Base-by-base conservation (phyloP, 1,139 yeast species). In the Blastobotrys aristatus region DNA sequence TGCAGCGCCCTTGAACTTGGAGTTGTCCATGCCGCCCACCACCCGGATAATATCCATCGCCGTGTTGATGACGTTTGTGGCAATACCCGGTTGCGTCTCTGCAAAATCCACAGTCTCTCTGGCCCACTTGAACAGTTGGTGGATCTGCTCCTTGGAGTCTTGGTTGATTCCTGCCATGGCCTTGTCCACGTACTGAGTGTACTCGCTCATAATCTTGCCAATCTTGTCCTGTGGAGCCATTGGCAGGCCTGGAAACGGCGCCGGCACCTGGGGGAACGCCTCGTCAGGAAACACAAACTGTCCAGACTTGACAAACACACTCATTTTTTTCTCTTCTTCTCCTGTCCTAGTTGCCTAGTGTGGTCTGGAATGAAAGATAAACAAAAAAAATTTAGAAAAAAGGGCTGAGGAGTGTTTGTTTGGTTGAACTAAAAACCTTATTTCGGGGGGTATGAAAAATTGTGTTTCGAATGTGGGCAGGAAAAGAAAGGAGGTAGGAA, bases 41-140 rank as follows among this genome's bases (percentile, higher is more conserved):
- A 57, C 50, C 40, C 49, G 32, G 21, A 64, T 54, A 14, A 64
- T 52, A 30, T 56, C 58, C 35, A 54, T 43, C 13, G 67, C 68
- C 2, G 59, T 55, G 32, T 53, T 55, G 17, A 62, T 45, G 24
- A 59, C 50, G 8, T 54, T 53, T 3, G 50, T 44, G 13, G 58
- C 53, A 14, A 64, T 49, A 2, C 66, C 66, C 16, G 55, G 53
- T 45, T 62, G 63, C 40, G 52, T 48, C 44, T 60, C 64, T 3
- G 64, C 58, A 43, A 62, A 63, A 40, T 63, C 67, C 38, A 62
- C 51, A 22, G 58, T 56, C 39, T 59, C 64, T n/a, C 66, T 59
- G 2, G 70, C 67, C 70, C 70, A 66, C 39, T 57, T 53, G 50
- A 64, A 61, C 32, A 58, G 47, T 38, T 46, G 40, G 17, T 46